Percentiles rank a stretch among this genome's conserved stretches.
Conservation (phyloP, 352 stramenopile genomes). For the Peronospora farinosa region DNA sequence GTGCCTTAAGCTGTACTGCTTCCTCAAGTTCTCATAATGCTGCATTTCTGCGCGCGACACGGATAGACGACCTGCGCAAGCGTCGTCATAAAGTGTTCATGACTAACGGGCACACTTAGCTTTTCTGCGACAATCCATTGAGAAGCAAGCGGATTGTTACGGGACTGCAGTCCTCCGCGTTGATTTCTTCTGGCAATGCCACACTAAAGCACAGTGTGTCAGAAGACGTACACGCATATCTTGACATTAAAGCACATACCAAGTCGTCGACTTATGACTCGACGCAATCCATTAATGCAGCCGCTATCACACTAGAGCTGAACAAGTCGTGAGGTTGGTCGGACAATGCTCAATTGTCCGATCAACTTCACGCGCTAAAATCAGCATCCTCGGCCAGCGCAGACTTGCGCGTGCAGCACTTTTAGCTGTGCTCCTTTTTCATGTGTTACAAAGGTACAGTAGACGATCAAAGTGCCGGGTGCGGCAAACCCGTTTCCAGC, state of each 20-base stretch:
- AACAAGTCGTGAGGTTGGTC: conserved; percentile 78
- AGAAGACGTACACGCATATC: conserved; percentile 3
- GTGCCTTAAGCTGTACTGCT: conserved; percentile 78
- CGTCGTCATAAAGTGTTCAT: conserved; percentile 51
- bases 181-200: conserved; percentile 44
- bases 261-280: conserved; percentile 53
- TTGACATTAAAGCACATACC: conserved; percentile 29
- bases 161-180: conserved; percentile 64
- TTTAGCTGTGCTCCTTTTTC: conserved; percentile 67
- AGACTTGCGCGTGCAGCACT: conserved; percentile 79
- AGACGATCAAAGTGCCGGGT: too few species aligned
- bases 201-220: conserved; percentile 11
- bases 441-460: conserved; percentile 79
- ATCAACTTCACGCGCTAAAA: conserved; percentile 59
- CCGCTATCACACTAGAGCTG: conserved; percentile 62
- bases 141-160: conserved; percentile 65
- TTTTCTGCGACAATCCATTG: conserved; percentile 54
- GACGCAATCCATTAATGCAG: conserved; percentile 75
- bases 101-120: conserved; percentile 48
- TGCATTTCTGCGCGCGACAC: conserved; percentile 78
- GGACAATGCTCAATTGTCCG: conserved; percentile 52
- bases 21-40: conserved; percentile 84
- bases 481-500: conserved; percentile 91
- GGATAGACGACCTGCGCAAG: conserved; percentile 66
- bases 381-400: conserved; percentile 50